These are phyloP conservation scores for Sanghuangporus baumii DNA, from an alignment of 1,284 basidiomycete species.

Conservation along the genomic window DNA sequence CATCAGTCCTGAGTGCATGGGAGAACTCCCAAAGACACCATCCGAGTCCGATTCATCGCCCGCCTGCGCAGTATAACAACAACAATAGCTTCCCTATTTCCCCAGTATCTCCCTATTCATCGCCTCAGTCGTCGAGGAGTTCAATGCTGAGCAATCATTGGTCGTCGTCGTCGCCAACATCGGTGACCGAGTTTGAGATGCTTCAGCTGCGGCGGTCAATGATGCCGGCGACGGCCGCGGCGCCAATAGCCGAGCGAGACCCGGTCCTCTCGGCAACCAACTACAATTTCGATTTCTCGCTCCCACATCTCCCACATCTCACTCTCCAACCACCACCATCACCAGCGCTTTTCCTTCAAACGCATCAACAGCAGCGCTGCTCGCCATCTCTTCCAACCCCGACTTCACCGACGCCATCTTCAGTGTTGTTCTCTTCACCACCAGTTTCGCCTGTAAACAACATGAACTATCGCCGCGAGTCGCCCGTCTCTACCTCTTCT, in stretches of 20 bases:
- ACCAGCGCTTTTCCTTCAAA: neutral
- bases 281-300: constrained; percentile 12
- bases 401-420: neutral
- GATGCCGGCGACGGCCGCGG: constrained; percentile 1
- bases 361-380: neutral
- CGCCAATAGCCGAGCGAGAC: neutral
- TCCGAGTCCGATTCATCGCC: constrained; percentile 1
- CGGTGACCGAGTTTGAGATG: constrained; percentile 12
- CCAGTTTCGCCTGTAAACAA: neutral
- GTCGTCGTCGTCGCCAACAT: constrained; percentile 6
- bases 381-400: constrained; percentile 2
- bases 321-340: neutral
- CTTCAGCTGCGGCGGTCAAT: neutral
- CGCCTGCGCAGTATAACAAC: neutral
- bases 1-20: constrained; percentile 4
- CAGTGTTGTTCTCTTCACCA: neutral
- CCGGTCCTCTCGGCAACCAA: neutral
- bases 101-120: neutral
- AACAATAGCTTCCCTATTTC: neutral
- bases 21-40: constrained; percentile 4
- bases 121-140: neutral
- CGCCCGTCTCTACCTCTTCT: neutral
- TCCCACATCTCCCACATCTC: neutral
- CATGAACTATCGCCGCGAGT: neutral
- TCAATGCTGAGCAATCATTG: neutral